Evolutionary conservation across 352 stramenopile genomes (phyloP).

Genomic region (Phytophthora cactorum): DNA sequence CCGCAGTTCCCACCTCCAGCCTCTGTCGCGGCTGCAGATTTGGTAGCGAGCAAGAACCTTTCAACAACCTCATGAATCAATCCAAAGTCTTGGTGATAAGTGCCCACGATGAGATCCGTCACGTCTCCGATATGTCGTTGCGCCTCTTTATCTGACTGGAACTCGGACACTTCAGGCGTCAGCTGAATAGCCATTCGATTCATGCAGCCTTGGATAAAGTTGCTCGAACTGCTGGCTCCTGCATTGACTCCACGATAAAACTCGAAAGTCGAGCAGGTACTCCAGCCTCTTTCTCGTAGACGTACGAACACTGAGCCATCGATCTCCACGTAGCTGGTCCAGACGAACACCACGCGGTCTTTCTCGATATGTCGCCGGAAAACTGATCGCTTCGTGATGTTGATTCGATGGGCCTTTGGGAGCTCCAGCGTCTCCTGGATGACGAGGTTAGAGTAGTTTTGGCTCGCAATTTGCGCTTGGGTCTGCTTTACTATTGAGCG

Average conservation of each 20-base stretch:
- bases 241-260: constrained; percentile 22
- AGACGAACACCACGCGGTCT: constrained; percentile 39
- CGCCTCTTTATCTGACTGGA: constrained; percentile 26
- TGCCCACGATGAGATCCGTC: constrained; percentile 35
- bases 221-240: constrained; percentile 13
- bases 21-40: background rate
- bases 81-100: constrained; percentile 31
- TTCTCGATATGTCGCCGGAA: constrained; percentile 36
- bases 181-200: constrained; percentile 31
- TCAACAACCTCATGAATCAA: constrained; percentile 31
- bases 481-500: constrained; percentile 5
- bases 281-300: constrained; percentile 43
- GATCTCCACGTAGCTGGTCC: constrained; percentile 38
- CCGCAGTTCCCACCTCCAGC: background rate
- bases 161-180: constrained; percentile 28
- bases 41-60: constrained; percentile 13
- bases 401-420: constrained; percentile 17
- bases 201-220: constrained; percentile 25
- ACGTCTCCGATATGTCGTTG: constrained; percentile 32
- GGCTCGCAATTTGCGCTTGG: constrained; percentile 3
- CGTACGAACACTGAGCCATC: constrained; percentile 31
- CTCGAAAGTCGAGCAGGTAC: constrained; percentile 31
- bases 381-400: constrained; percentile 26
- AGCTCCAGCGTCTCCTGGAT: constrained; percentile 30
- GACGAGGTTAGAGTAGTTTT: constrained; percentile 35